Base-by-base conservation (phyloP, 2,329 filamentous ascomycete genomes). In the Pseudodiploospora longispora region DNA sequence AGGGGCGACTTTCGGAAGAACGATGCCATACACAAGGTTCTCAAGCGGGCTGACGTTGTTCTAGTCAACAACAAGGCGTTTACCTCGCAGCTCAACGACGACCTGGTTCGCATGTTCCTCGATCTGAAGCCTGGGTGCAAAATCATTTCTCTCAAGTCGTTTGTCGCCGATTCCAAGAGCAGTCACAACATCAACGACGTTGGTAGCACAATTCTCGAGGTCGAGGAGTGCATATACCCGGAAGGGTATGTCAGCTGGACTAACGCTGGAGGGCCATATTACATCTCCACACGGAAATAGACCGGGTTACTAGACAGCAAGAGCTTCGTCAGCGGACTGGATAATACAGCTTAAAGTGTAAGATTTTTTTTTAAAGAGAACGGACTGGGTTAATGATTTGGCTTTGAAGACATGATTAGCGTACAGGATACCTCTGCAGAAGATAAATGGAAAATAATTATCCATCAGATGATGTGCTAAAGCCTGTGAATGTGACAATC, bases 11-110 rank as follows among this genome's bases (percentile, higher is more conserved):
- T 98, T 58, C 79, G 89, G 7, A 79, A 82, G 51, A 85, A 85
- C 53, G 62, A 75, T 10, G 72, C 74, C 46, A 87, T 96, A 40
- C 74, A 82, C 47, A 75, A 80, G 27, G 82, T 83, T 6, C 74
- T 98, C 40, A 83, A 85, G 62, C 80, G 83, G 43, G 91, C 93
- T 2, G 93, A 98, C 60, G 90, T 97, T n/a, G 80, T 98, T 12
- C 76, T 98, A 28, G 91, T 97, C 56, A 98, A 98, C 71, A 98
- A 98, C 67, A 90, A 97, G 66, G 93, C 89, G 3, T 98, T 98
- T 65, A 90, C 84, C 5, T 83, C 90, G 10, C 76, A 83, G 54
- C 77, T 96, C 44, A 98, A 97, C 65, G 84, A 87, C 58, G 79
- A 81, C 49, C 72, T 98, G 38, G 80, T 91, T 52, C 81, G 87